Evolutionary conservation across 2,329 filamentous ascomycete genomes (phyloP), one percentile per base, ranked within the genome.

Genomic region (Arachnopeziza araneosa): DNA sequence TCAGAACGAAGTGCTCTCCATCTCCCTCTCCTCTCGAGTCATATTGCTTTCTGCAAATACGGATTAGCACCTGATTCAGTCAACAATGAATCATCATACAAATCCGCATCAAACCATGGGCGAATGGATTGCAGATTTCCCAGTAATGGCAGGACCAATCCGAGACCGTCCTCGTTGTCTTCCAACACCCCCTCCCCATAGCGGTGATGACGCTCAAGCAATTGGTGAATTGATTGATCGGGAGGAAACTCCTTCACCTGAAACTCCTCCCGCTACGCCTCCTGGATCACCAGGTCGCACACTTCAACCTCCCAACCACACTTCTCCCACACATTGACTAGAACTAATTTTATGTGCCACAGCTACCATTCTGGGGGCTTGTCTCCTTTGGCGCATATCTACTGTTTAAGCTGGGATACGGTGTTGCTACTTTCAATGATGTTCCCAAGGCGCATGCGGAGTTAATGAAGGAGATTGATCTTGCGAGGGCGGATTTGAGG

Each of bases 381-480:
- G 90, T 99, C 67, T 87, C 90, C 23, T 93, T 98, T 73, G 95
- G 93, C 76, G 89, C 93, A 64, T 93, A 92, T 77, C 87, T 99
- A 22, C 88, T 99, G 66, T 91, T 89, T 79, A 91, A 91, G 69
- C 88, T 99, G 64, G 95, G 95, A 70, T 89, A 86, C 79, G 95
- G 95, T 66, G 90, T 99, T 69, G 82, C 96, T 73, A 96, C 91
- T 60, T 99, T 99, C 83, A 95, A 96, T 80, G 93, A 98, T 76
- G 91, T 96, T 54, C 93, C 93, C 58, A 84, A 91, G 63, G 95
- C 95, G 56, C 89, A 98, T 77, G 85, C 87, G 73, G 93, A 97
- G 77, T 79, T 99, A 69, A 91, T 95, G 82, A 80, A 78, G 69
- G 90, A 98, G 78, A 95, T 96, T 72, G 83, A 91, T 64, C 68